Evolutionary conservation across 2,329 filamentous ascomycete genomes (phyloP).

Genomic region (Sporothrix brasiliensis): DNA sequence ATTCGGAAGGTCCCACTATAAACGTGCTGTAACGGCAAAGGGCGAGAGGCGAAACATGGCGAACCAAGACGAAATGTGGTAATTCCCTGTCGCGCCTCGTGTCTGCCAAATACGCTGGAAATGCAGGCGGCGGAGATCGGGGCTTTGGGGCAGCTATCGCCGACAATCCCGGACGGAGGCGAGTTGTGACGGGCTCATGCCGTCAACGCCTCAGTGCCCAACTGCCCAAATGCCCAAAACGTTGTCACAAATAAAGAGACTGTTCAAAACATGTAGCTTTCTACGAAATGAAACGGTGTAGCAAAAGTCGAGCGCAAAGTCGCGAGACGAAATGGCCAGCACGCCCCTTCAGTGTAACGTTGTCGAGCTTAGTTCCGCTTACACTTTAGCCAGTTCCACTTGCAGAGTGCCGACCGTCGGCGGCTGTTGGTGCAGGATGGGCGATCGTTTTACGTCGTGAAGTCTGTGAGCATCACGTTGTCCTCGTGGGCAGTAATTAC

Average conservation of each 20-base stretch:
- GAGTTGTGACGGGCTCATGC: neutral
- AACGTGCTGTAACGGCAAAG: neutral
- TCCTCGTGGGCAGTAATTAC: neutral
- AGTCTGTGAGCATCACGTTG: neutral
- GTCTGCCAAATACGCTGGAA: neutral
- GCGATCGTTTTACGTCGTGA: neutral
- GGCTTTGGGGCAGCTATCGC: neutral
- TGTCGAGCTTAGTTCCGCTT: neutral
- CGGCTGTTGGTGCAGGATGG: neutral
- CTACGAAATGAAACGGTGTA: too few relatives aligned
- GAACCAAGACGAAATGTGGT: too few relatives aligned
- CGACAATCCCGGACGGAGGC: constrained; percentile 14
- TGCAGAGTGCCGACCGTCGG: constrained; percentile 7
- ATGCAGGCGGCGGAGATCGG: constrained; percentile 17
- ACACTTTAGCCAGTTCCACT: too few relatives aligned
- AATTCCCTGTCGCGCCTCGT: too few relatives aligned
- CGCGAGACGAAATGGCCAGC: too few relatives aligned
- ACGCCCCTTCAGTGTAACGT: neutral
- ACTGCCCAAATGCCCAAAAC: neutral
- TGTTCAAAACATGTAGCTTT: too few relatives aligned
- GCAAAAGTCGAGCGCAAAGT: neutral
- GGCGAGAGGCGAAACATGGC: neutral
- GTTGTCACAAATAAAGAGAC: too few relatives aligned
- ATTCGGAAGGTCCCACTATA: neutral
- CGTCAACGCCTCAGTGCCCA: neutral